Base-by-base conservation (phyloP, 1,284 basidiomycete genomes). In the Phellopilus nigrolimitatus region DNA sequence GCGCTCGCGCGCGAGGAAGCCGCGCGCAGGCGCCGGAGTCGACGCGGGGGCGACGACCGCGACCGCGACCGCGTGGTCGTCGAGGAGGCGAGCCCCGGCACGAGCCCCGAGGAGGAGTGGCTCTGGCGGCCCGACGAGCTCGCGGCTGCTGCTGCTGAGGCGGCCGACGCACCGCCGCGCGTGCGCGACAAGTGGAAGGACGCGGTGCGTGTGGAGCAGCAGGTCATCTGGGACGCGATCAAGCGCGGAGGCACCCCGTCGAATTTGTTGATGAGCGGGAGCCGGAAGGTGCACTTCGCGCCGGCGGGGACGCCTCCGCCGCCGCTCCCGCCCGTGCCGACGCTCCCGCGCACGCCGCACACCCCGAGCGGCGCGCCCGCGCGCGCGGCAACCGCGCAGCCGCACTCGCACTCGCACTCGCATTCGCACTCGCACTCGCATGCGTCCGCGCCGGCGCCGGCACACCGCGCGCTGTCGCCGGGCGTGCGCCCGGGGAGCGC, bases 251-350 rank as follows among this genome's bases (percentile, higher is more conserved):
- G 36, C 8, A 31, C 51, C 10, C 44, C 42, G 22, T 10, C 42
- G 10, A 9, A 17, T 28, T 24, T 53, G 3, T 43, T 41, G 12
- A 34, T 31, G 8, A 38, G 39, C 13, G 41, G 22, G n/a, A 34
- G 52, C 17, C 38, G 52, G 43, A 53, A 53, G 27, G 52, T 53
- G 13, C 52, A 53, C 33, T 53, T 48, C 17, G 46, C 39, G 15
- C 30, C 22, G 3, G 39, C 30, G 5, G 40, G 39, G 12, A 36
- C 47, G 10, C 47, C 47, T 4, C 34, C 34, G 9, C 15, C 47
- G 15, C 21, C 43, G 10, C 45, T 36, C 31, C 34, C 25, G 17
- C 47, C 25, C 8, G 22, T 38, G 31, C 52, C 52, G 12, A 33
- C 38, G n/a, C 34, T 53, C 10, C 52, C 52, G 17, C 45, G 41